Evolutionary conservation across 139 green algal genomes (phyloP), one percentile per base, ranked within the genome.

Genomic region (Axilococcus clingmanii): DNA sequence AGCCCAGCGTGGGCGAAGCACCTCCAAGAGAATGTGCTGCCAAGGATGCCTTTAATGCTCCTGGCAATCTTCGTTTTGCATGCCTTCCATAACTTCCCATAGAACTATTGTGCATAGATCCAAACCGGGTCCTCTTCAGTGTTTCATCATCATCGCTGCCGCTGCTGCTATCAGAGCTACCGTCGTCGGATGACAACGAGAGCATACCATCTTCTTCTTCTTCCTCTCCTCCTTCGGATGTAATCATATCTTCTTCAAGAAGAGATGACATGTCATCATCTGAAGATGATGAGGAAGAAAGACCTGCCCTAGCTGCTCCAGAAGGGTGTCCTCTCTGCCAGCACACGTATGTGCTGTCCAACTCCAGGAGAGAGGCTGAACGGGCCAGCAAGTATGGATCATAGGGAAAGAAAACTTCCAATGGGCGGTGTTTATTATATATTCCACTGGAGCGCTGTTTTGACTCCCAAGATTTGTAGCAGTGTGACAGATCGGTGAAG

Each of bases 361-460:
- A 75, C 12, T 78, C 22, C 28, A 92, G 62, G 30, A 55, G 51
- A 5, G 40, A 25, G 1, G 70, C 73, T 20, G 81, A 89, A 46
- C 82, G 79, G 14, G 57, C 56, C 32, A 96, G 79, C 19, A 96
- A 76, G 71, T 91, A 96, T 4, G 87, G 87, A 58, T 96, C 87
- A 51, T 94, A 95, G 4, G 87, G 87, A 46, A 96, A 96, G 61
- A 95, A 94, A 65, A 90, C 86, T 61, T 95, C 86, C 48, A 95
- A 70, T 3, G 76, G 72, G 4, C 81, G 69, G 46, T 17, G 40
- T 23, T 51, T 24, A 12, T 35, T 34, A 15, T 36, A 15, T 35
- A 23, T 14, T 16, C 15, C 44, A 12, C 37, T 28, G 16, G 41
- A n/a, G n/a, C 20, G 29, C 2, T 27, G 54, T n/a, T 31, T 23